Percentiles rank a stretch among this genome's conserved stretches.
Conservation (phyloP, 139 green algal genomes). For the Gonium pectorale region DNA sequence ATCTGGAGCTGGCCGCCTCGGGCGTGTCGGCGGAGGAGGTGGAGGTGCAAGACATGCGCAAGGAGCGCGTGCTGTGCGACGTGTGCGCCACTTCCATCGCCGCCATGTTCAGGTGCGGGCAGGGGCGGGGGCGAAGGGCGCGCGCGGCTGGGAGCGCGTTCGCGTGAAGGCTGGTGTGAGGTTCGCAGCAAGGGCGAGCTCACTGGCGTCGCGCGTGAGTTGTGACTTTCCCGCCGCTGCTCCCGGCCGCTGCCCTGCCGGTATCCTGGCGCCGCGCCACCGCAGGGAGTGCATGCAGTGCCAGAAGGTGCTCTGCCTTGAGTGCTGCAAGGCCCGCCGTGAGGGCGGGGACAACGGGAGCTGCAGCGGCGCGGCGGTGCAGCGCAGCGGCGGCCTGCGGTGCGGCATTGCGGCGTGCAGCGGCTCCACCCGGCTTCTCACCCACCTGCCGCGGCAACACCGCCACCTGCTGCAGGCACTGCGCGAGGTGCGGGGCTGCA, state of each 20-base stretch:
- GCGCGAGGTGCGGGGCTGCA: no score
- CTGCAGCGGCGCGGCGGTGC: no score
- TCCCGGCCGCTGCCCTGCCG: no score
- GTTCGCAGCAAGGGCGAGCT: no score
- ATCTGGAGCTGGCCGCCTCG: background rate
- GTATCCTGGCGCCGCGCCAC: no score
- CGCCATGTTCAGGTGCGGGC: slow-evolving; percentile 9
- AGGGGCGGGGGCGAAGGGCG: background rate
- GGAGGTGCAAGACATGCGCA: background rate
- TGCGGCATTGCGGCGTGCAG: background rate
- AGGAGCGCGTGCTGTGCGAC: slow-evolving; percentile 17
- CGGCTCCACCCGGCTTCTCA: background rate
- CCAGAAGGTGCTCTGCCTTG: background rate
- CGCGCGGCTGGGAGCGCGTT: no score
- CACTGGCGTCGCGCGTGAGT: no score
- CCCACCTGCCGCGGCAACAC: no score
- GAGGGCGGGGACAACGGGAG: background rate
- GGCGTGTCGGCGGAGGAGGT: background rate
- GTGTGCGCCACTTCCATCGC: slow-evolving; percentile 34
- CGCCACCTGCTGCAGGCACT: no score
- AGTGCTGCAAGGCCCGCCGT: background rate
- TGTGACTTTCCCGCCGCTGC: no score
- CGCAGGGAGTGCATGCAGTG: background rate
- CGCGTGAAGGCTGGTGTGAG: no score
- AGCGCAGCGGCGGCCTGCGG: no score